Evolutionary conservation across 108 stramenopile genomes (phyloP).

Genomic region (Pseudonitzschia multiseries): DNA sequence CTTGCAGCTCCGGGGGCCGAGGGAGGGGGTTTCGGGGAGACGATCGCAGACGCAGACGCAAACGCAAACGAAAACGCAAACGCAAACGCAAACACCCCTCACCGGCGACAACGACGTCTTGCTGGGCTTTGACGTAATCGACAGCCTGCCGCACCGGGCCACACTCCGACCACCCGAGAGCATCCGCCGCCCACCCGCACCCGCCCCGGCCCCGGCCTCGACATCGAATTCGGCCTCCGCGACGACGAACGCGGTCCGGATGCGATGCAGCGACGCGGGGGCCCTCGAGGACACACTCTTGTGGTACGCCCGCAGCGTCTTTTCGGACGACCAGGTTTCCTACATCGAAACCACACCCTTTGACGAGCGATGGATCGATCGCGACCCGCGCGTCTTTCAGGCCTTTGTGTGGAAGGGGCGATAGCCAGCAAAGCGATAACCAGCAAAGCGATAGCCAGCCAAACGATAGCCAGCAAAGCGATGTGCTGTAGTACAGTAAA

Average conservation of each 20-base stretch:
- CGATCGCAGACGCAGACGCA: background rate
- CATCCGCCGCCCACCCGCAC: background rate
- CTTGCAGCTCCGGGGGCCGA: constrained; percentile 52
- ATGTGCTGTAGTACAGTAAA: too few species aligned
- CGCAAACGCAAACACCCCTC: too few species aligned
- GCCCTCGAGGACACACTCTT: constrained; percentile 55
- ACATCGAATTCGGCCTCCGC: background rate
- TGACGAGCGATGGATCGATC: constrained; percentile 80
- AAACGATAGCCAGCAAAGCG: too few species aligned
- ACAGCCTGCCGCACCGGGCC: constrained; percentile 20
- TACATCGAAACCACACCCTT: constrained; percentile 81
- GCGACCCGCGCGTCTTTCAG: constrained; percentile 90
- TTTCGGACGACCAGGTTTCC: constrained; percentile 53
- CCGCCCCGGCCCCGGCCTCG: background rate
- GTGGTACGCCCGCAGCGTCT: constrained; percentile 81
- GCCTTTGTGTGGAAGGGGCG: constrained; percentile 74
- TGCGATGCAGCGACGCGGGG: constrained; percentile 39
- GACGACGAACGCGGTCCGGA: constrained; percentile 24
- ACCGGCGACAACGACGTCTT: background rate
- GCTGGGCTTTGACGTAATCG: constrained; percentile 33
- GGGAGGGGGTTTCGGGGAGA: constrained; percentile 43
- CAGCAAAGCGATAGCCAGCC: too few species aligned
- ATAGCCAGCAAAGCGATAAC: too few species aligned
- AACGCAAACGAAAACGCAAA: constrained; percentile 13
- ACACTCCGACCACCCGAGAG: background rate